Evolutionary conservation across 805 yeast genomes (phyloP).

Genomic region (Candida sonorensis): DNA sequence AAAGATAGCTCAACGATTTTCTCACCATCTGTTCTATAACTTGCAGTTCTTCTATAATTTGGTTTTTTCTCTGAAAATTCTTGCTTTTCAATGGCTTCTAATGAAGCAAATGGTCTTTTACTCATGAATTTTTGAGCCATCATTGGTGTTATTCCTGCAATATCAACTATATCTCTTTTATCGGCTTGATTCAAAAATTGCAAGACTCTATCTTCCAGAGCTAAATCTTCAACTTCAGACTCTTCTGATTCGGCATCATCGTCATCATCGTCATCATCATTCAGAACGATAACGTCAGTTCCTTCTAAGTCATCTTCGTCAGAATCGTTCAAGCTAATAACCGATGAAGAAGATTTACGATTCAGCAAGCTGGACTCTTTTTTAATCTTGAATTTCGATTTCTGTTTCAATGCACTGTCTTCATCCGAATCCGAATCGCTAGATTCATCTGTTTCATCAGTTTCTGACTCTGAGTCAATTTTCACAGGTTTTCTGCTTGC

Average conservation of each 20-base stretch:
- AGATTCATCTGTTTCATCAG: slow-evolving; percentile 54
- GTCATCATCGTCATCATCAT: slow-evolving; percentile 14
- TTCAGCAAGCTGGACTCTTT: not conserved
- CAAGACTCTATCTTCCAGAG: slow-evolving; percentile 60
- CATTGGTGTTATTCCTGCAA: slow-evolving; percentile 61
- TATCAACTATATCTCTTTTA: slow-evolving; percentile 69
- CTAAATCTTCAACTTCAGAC: slow-evolving; percentile 22
- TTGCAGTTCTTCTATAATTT: slow-evolving; percentile 24
- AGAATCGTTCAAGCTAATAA: slow-evolving; percentile 14
- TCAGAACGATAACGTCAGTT: slow-evolving; percentile 8
- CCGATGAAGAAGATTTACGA: not conserved
- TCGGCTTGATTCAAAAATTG: slow-evolving; percentile 77
- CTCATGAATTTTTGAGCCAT: slow-evolving; percentile 59
- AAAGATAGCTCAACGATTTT: slow-evolving; percentile 65
- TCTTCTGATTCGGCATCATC: slow-evolving; percentile 33
- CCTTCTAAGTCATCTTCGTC: slow-evolving; percentile 7
- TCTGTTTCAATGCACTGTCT: too few species aligned
- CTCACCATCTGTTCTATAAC: slow-evolving; percentile 60
- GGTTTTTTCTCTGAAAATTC: slow-evolving; percentile 34
- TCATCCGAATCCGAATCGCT: slow-evolving; percentile 15
- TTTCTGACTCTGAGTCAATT: too few species aligned
- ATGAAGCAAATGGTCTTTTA: slow-evolving; percentile 60
- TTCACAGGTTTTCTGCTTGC: too few species aligned
- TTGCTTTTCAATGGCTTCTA: slow-evolving; percentile 53
- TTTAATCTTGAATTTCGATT: not conserved